Percentiles rank a stretch among this genome's conserved stretches.
These are phyloP conservation scores for Sugiyamaella floridensis DNA, from an alignment of 805 yeast species.

Conservation along the genomic window DNA sequence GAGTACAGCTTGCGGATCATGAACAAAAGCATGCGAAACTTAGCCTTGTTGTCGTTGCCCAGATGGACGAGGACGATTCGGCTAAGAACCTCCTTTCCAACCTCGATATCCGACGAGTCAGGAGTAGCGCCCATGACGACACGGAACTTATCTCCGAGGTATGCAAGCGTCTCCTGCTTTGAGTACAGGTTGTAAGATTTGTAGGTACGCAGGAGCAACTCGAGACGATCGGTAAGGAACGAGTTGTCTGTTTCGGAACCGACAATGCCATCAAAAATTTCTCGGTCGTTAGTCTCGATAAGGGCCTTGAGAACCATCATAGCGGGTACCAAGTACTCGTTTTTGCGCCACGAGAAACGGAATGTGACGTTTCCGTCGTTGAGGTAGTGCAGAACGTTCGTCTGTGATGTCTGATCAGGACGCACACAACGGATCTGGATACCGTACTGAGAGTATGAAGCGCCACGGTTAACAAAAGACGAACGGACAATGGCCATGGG, in stretches of 20 bases:
- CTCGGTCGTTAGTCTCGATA: constrained; percentile 85
- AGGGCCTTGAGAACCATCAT: constrained; percentile 88
- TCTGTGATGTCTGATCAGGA: constrained; percentile 96
- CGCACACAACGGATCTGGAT: constrained; percentile 90
- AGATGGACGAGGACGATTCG: constrained; percentile 89
- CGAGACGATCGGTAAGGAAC: constrained; percentile 96
- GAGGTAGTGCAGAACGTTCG: constrained; percentile 93
- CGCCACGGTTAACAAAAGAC: constrained; percentile 90
- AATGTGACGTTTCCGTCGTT: constrained; percentile 94
- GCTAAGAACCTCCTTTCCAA: constrained; percentile 75
- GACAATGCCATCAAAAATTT: constrained; percentile 91
- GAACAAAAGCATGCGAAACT: constrained; percentile 79
- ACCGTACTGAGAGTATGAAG: constrained; percentile 82
- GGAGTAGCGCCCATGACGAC: constrained; percentile 85
- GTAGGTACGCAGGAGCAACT: constrained; percentile 80
- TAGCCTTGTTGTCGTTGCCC: constrained; percentile 52
- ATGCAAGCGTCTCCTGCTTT: constrained; percentile 84
- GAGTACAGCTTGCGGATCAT: constrained; percentile 95
- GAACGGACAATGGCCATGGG: constrained; percentile 98
- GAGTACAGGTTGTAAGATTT: constrained; percentile 73
- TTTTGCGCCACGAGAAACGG: constrained; percentile 95
- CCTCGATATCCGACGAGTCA: constrained; percentile 82
- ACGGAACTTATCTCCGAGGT: constrained; percentile 92
- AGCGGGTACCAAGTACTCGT: constrained; percentile 90
- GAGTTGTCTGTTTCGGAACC: constrained; percentile 84